Evolutionary conservation across 345 rosid species (phyloP).

Genomic region (Eucalyptus rudis): DNA sequence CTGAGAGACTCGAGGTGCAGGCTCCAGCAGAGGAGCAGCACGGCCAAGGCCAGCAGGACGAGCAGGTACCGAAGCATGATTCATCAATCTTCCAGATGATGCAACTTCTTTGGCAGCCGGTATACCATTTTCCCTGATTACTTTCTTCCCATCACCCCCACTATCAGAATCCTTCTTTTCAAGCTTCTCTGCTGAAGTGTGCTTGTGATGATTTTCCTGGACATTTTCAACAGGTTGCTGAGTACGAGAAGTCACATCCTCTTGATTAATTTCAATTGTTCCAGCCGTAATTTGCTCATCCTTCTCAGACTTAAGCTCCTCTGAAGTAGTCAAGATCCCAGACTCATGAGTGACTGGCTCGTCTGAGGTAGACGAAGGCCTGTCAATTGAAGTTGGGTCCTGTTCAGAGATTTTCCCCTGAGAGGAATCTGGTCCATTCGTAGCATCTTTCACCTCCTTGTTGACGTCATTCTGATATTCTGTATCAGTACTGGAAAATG

Average conservation of each 20-base stretch:
- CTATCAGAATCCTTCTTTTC: slow-evolving; percentile 9
- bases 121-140: slow-evolving; percentile 6
- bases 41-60: slow-evolving; percentile 95
- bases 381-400: neutral
- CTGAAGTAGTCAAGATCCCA: slow-evolving; percentile 1
- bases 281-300: slow-evolving; percentile 5
- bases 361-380: neutral
- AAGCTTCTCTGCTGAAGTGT: slow-evolving; percentile 7
- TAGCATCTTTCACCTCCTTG: neutral
- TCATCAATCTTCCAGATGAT: neutral
- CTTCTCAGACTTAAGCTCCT: slow-evolving; percentile 7
- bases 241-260: slow-evolving; percentile 6
- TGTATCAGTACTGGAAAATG: neutral
- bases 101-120: neutral
- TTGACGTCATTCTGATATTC: neutral
- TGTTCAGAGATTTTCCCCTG: neutral
- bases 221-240: slow-evolving; percentile 2
- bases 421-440: neutral
- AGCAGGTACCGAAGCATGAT: slow-evolving; percentile 16
- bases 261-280: slow-evolving; percentile 1
- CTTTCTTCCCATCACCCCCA: slow-evolving; percentile 5
- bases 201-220: slow-evolving; percentile 5
- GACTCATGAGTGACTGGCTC: neutral
- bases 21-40: slow-evolving; percentile 71
- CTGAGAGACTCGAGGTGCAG: slow-evolving; percentile 60